Base-by-base conservation (phyloP, 306 rosid species). In the Vicia villosa region DNA sequence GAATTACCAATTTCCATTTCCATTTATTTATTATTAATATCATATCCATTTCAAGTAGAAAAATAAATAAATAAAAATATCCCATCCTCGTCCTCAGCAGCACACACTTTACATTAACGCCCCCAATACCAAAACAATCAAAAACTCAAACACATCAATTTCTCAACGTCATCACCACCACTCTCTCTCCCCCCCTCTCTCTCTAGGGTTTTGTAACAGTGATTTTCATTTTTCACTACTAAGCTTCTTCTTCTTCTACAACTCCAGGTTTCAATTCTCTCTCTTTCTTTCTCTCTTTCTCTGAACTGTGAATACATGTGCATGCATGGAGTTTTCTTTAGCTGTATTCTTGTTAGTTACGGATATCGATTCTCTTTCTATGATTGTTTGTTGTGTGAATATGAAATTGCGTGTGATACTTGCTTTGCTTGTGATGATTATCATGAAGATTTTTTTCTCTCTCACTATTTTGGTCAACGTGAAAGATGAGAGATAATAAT, bases 201-300 rank as follows among this genome's bases (percentile, higher is more conserved):
- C 36, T 32, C 37, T 89, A 86, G 96, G 91, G 91, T 86, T 89
- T 79, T 67, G 72, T 17, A 74, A 76, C 78, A 76, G 84, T 82
- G 87, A 83, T 67, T 80, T 82, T 82, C 28, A 24, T 24, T 67
- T 80, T 82, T 57, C 74, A 16, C 71, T 47, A 13, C 37, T 34
- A 30, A 54, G 65, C 30, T 66, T 49, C 58, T 24, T 41, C 63
- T 30, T 0, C 60, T 20, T 0, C 38, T 34, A 1, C 49, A 56
- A 61, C 51, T 21, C 8, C 46, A 65, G 71, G 54, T 60, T 63
- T 32, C 30, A 21, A 6, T 3, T 38, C 66, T 37, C 36, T 61
- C 69, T 49, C 49, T 20, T 3, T 45, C 49, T 63, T 38, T 56
- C 14, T 42, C 22, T 37, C 10, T 46, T 0, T 28, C 28, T 40